Evolutionary conservation across 192 early-diverging fungal species (phyloP).

Genomic region (Cetraspora pellucida): DNA sequence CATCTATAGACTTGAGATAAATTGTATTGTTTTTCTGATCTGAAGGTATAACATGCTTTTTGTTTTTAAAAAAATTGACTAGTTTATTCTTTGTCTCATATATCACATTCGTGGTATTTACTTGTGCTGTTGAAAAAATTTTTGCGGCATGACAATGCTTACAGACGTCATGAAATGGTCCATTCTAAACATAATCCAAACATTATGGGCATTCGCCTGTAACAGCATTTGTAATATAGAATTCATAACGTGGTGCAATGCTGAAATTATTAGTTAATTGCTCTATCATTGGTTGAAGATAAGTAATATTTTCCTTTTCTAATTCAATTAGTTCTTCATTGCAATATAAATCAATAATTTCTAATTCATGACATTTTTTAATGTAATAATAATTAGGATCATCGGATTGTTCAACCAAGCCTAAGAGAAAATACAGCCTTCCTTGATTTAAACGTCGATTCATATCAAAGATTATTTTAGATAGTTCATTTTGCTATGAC

Average conservation of each 20-base stretch:
- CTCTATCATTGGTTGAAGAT: too few species aligned
- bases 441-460: conserved; percentile 4
- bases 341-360: not conserved
- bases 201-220: too few species aligned
- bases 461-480: not conserved
- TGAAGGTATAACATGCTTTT: not conserved
- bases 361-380: conserved; percentile 4
- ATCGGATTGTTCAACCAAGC: conserved; percentile 1
- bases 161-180: not conserved
- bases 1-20: not conserved
- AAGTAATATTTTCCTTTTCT: not conserved
- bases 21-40: not conserved
- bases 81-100: not conserved
- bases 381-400: conserved; percentile 1
- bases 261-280: not conserved
- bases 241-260: not conserved
- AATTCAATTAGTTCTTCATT: not conserved
- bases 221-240: not conserved
- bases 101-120: not conserved
- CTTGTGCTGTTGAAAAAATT: not conserved
- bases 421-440: not conserved
- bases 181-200: not conserved
- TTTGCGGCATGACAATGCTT: not conserved
- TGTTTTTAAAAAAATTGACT: conserved; percentile 8
- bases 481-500: conserved; percentile 5